Evolutionary conservation across 768 basidiomycete genomes (phyloP), one percentile per base, ranked within the genome.

Genomic region (Boletus speciosus): DNA sequence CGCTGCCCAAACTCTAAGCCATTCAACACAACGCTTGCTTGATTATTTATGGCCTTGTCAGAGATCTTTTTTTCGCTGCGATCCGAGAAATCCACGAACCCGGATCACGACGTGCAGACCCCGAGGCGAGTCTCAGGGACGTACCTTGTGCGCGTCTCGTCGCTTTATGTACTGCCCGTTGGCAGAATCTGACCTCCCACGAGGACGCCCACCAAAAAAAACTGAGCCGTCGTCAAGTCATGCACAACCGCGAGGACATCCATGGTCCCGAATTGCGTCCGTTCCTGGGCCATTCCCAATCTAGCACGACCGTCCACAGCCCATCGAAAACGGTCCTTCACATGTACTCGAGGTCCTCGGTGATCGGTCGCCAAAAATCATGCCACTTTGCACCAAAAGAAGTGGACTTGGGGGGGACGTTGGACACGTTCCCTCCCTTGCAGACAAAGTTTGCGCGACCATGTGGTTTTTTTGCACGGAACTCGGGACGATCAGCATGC

Each of bases 131-230:
- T 48, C 36, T 54, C 60, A 63, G 61, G 56, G 35, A 23, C 38
- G 19, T 40, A 19, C 12, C 48, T 25, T 34, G n/a, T 34, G 8
- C 14, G 35, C 27, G 32, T 29, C 25, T 15, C 7, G 12, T 36
- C 19, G 10, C 23, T n/a, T 10, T 15, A 31, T 36, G 47, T 41
- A 4, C 36, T 25, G 15, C 35, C 27, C 37, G 38, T 27, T 38
- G 9, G 9, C n/a, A 12, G 34, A 56, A 50, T 31, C 57, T 55
- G 61, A 60, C 47, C n/a, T 41, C 29, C 49, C 59, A 61, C 49
- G 59, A 51, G 60, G 60, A 39, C 21, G 19, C 23, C 9, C 23
- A 7, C 31, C 31, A 47, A n/a, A 15, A 25, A 38, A 15, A 25
- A 19, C 10, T 12, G 15, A 31, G 4, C 5, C 23, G 15, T 11